phyloP scores from a whole-genome alignment of 1,284 basidiomycete species.

The Leucoagaricus sp. region DNA sequence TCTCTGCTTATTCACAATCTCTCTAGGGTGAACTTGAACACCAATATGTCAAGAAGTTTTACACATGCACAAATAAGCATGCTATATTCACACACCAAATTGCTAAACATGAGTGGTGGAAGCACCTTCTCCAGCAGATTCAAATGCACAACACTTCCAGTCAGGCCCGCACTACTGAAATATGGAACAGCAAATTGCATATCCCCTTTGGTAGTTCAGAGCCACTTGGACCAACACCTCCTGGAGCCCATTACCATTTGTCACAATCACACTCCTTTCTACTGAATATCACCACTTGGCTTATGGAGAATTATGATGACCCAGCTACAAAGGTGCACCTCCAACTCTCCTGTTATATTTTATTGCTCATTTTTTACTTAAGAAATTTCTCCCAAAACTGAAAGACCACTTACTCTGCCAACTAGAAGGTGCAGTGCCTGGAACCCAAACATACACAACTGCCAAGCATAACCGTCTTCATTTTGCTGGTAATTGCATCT shows the following conservation, averaged over 20 bases:
- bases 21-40: no score
- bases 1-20: no score
- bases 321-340: conserved; percentile 23
- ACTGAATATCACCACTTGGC: conserved; percentile 12
- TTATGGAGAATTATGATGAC: conserved; percentile 20
- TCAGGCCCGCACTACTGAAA: conserved; percentile 19
- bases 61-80: conserved; percentile 32
- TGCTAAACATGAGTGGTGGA: not conserved
- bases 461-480: no score
- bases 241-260: conserved; percentile 17
- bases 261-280: not conserved
- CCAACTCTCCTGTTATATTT: not conserved
- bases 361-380: no score
- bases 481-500: no score
- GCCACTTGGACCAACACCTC: conserved; percentile 2
- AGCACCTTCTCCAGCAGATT: conserved; percentile 5
- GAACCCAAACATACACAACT: no score
- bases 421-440: not conserved
- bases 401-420: conserved; percentile 15
- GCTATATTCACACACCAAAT: not conserved
- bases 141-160: not conserved
- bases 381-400: conserved; percentile 19
- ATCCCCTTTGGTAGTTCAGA: not conserved
- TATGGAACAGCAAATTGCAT: conserved; percentile 22
- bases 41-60: conserved; percentile 39